Evolutionary conservation across 2,329 filamentous ascomycete species (phyloP).

Genomic region (Periconia sp.): DNA sequence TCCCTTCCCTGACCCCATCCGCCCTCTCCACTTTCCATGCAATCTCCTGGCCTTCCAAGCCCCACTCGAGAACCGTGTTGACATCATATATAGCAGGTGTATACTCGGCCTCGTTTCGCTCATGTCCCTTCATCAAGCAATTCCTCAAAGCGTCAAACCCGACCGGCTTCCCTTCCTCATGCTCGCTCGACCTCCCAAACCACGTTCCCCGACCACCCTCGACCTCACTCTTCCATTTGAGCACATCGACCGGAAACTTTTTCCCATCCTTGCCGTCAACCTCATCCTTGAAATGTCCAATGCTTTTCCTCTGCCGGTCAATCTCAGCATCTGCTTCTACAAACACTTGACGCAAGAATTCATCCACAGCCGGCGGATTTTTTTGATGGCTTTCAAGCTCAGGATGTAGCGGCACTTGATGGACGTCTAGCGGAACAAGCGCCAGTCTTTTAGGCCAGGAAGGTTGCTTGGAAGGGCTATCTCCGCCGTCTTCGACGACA

Average conservation of each 20-base stretch:
- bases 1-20: slow-evolving; percentile 25
- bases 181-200: slow-evolving; percentile 60
- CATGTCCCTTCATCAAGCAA: slow-evolving; percentile 62
- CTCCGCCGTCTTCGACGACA: neutral
- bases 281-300: neutral
- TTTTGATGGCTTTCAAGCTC: slow-evolving; percentile 3
- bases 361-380: neutral
- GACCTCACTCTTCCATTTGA: slow-evolving; percentile 17
- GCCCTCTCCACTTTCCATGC: neutral
- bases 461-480: neutral
- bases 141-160: slow-evolving; percentile 65
- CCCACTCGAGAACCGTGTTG: slow-evolving; percentile 49
- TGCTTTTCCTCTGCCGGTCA: neutral
- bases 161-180: slow-evolving; percentile 55
- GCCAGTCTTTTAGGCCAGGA: neutral
- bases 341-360: slow-evolving; percentile 3
- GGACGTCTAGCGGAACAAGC: slow-evolving; percentile 1
- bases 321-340: neutral
- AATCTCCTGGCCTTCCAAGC: slow-evolving; percentile 7
- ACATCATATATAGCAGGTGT: slow-evolving; percentile 59
- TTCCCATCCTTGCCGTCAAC: neutral
- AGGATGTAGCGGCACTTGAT: slow-evolving; percentile 6
- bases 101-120: slow-evolving; percentile 59
- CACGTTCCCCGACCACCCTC: slow-evolving; percentile 49
- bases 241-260: neutral